These are phyloP conservation scores for Calycina herbarum DNA, from an alignment of 2,329 filamentous ascomycete species.

Conservation along the genomic window DNA sequence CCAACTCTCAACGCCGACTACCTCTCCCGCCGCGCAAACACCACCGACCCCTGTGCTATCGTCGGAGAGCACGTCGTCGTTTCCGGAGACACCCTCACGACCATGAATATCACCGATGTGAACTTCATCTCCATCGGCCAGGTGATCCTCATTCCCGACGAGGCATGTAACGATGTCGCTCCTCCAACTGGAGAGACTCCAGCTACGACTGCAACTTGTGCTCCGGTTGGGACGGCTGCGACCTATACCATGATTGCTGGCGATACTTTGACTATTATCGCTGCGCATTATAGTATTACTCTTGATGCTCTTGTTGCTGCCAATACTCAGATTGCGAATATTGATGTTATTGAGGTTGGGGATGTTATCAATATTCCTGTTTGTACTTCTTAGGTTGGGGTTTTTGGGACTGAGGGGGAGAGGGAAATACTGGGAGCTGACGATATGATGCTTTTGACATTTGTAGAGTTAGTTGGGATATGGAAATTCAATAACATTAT, in stretches of 20 bases:
- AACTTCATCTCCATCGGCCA: not conserved
- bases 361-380: not conserved
- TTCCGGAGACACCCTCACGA: not conserved
- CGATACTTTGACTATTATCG: not conserved
- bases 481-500: no score
- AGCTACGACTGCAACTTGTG: not conserved
- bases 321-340: not conserved
- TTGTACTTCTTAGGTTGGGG: not conserved
- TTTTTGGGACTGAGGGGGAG: no score
- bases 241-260: not conserved
- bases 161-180: not conserved
- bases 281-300: not conserved
- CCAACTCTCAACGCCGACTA: not conserved
- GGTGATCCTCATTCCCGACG: not conserved
- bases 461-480: no score
- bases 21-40: not conserved
- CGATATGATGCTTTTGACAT: no score
- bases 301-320: not conserved
- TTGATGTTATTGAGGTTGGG: not conserved
- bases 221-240: not conserved
- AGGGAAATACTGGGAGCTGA: no score
- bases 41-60: not conserved
- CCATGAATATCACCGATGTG: not conserved
- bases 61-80: not conserved
- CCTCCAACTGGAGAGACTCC: not conserved